These are phyloP conservation scores for Penicillium silybi DNA, from an alignment of 495 filamentous ascomycete genomes.

Conservation along the genomic window DNA sequence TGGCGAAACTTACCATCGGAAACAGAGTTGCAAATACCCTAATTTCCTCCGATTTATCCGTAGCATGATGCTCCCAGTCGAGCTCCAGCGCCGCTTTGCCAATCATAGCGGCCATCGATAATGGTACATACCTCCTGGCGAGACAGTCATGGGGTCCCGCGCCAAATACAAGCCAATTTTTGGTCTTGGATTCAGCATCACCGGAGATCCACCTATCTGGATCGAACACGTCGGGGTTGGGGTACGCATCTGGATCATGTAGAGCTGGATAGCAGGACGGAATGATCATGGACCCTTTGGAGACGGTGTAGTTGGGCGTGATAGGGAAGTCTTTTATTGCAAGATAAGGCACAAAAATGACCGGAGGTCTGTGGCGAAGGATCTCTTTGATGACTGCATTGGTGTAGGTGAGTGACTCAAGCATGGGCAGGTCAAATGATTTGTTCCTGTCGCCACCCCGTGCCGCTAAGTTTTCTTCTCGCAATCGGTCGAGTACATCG, in stretches of 20 bases:
- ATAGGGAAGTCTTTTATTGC: constrained; percentile 89
- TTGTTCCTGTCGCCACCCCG: constrained; percentile 68
- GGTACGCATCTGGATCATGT: constrained; percentile 84
- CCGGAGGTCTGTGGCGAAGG: constrained; percentile 88
- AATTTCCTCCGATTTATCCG: constrained; percentile 77
- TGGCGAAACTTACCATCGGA: constrained; percentile 68
- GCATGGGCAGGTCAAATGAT: constrained; percentile 66
- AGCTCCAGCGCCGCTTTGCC: constrained; percentile 79
- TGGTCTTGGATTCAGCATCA: constrained; percentile 81
- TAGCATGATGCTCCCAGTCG: constrained; percentile 83
- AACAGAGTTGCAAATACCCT: constrained; percentile 95
- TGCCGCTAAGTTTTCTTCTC: constrained; percentile 75
- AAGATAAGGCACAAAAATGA: constrained; percentile 93
- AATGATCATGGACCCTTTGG: constrained; percentile 88
- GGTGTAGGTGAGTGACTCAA: constrained; percentile 86
- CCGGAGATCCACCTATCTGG: constrained; percentile 88
- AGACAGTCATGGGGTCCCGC: constrained; percentile 91
- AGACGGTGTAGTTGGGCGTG: constrained; percentile 74
- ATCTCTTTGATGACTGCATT: constrained; percentile 85
- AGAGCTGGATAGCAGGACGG: constrained; percentile 82
- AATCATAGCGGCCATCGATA: constrained; percentile 81
- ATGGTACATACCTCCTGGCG: constrained; percentile 79
- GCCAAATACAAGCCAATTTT: constrained; percentile 96
- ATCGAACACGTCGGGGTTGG: constrained; percentile 72
- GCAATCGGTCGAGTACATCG: constrained; percentile 74